Evolutionary conservation across 2,329 filamentous ascomycete genomes (phyloP).

Genomic region (Trichophyton rubrum): DNA sequence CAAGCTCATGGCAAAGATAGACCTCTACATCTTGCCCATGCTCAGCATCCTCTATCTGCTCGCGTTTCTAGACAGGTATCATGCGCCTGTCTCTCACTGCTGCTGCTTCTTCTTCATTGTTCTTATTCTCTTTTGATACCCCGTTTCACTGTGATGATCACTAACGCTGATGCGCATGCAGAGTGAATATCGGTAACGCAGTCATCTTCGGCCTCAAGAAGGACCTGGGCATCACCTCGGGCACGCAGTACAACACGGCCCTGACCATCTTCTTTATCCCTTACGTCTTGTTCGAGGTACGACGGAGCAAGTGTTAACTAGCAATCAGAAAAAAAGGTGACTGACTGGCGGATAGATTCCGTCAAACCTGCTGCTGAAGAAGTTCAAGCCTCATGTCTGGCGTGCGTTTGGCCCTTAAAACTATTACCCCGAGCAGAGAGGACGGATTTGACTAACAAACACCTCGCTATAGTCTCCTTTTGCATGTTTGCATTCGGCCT

Average conservation of each 20-base stretch:
- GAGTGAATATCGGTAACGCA: conserved; percentile 72
- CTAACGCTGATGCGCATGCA: conserved; percentile 11
- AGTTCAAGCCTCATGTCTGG: conserved; percentile 55
- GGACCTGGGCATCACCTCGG: conserved; percentile 46
- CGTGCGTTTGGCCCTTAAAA: conserved; percentile 25
- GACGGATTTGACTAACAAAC: background rate
- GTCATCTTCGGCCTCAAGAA: conserved; percentile 51
- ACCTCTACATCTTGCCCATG: conserved; percentile 58
- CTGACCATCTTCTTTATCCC: conserved; percentile 73
- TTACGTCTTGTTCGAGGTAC: conserved; percentile 46
- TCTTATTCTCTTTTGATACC: background rate
- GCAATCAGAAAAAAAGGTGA: too few species aligned
- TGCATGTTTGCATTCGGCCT: conserved; percentile 82
- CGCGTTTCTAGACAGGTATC: conserved; percentile 49
- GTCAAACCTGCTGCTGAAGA: conserved; percentile 60
- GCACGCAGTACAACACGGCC: conserved; percentile 57
- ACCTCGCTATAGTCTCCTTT: conserved; percentile 40
- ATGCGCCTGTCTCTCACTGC: background rate
- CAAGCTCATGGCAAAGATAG: conserved; percentile 56
- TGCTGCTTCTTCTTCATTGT: background rate
- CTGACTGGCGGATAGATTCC: conserved; percentile 45
- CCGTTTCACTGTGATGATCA: background rate
- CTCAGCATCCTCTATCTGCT: conserved; percentile 60
- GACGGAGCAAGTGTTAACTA: too few species aligned
- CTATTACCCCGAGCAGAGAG: background rate